Base-by-base conservation (phyloP, 768 basidiomycete species). In the Panaeolus cyanescens region DNA sequence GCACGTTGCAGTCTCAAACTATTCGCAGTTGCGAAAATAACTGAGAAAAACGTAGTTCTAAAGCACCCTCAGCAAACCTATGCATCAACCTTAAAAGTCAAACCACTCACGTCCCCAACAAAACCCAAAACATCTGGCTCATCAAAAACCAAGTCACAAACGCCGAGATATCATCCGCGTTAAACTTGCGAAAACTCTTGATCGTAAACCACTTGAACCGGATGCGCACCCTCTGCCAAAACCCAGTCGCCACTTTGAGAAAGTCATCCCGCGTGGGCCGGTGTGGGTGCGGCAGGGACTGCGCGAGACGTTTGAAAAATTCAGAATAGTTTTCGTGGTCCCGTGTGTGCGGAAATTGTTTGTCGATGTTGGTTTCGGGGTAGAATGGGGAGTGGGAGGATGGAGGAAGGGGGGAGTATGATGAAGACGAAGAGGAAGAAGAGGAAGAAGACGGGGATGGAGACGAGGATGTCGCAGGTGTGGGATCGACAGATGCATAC, bases 121-220 rank as follows among this genome's bases (percentile, higher is more conserved):
- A 76, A 63, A 99, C 91, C 96, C 97, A 99, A 3, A 96, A 75
- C 1, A 95, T 93, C 69, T 98, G 95, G 69, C 96, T 96, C 81
- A 98, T 89, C 55, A 99, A 77, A 65, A 97, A 95, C 92, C 95
- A 96, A 56, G 93, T 95, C 32, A 96, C 76, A 75, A 99, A 98
- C 1, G 96, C 96, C 39, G 94, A 96, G 58, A 96, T 92, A 72
- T 99, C 97, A 72, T 99, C 97, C 55, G 93, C 90, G 66, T 97
- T 95, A 76, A 96, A 99, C 69, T 86, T 89, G 53, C 96, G 86
- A 77, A 97, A 99, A 4, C 93, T 94, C 63, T 93, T 83, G 67
- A 99, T 96, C 10, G 94, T 94, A 65, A 95, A 91, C 97, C 97
- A 99, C 72, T 95, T 95, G 79, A 98, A 93, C n/a, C 94, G 85